These are phyloP conservation scores for Drechslerella dactyloides DNA, from an alignment of 2,329 filamentous ascomycete species.

Conservation along the genomic window DNA sequence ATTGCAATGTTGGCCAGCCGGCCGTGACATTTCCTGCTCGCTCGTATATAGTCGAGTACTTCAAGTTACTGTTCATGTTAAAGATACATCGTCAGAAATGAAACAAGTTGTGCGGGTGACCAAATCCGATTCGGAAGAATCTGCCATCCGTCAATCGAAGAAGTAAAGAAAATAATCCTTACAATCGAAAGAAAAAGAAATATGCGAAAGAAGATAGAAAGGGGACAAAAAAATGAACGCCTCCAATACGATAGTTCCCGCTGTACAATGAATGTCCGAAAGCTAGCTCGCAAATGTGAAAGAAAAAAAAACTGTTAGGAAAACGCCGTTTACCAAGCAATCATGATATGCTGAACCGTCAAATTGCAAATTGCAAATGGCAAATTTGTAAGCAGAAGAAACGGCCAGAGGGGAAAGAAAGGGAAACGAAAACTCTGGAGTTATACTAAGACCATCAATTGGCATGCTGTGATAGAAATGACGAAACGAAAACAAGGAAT, in stretches of 20 bases:
- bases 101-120: neutral
- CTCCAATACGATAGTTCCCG: conserved; percentile 8
- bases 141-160: conserved; percentile 17
- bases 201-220: neutral
- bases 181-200: neutral
- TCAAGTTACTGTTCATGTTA: too few relatives aligned
- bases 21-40: too few relatives aligned
- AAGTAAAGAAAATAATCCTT: neutral
- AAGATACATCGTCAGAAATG: too few relatives aligned
- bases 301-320: conserved; percentile 4
- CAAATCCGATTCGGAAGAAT: conserved; percentile 11
- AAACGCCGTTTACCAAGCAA: conserved; percentile 49
- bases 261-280: conserved; percentile 9
- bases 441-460: neutral
- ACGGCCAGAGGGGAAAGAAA: too few relatives aligned
- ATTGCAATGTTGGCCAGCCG: too few relatives aligned
- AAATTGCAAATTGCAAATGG: neutral
- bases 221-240: neutral
- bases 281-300: conserved; percentile 4
- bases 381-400: conserved; percentile 4
- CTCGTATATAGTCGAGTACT: too few relatives aligned
- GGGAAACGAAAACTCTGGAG: neutral
- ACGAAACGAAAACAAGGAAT: conserved; percentile 6
- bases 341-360: conserved; percentile 46
- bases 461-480: neutral